Evolutionary conservation across 352 stramenopile species (phyloP), one percentile per base, ranked within the genome.

Genomic region (Globisporangium heterothallicum): DNA sequence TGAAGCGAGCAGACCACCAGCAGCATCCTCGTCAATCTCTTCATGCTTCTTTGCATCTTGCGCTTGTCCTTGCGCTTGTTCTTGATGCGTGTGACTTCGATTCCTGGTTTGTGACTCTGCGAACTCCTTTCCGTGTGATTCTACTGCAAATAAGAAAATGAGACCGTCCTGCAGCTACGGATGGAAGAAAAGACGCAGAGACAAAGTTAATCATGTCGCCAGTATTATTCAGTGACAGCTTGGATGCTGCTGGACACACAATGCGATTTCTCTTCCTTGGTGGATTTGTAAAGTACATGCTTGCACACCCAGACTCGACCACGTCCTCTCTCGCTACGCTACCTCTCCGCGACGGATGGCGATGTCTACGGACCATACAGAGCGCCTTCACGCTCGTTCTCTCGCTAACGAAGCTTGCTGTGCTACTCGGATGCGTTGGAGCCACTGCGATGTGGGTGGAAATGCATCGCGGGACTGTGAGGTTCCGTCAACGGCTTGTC

Each of bases 401-500:
- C 32, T 38, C 32, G 0, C 32, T 38, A 16, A 8, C 4, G 1
- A 16, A 16, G 3, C 32, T 38, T 35, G 24, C 29, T 9, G 50
- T 45, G 18, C 16, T 55, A 35, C 26, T 56, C 19, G 22, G 29
- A 60, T 3, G 30, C 21, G 36, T 32, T 59, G 10, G 27, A 24
- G 16, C 14, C 42, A 22, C 34, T 54, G n/a, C 38, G 41, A 19
- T 38, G 35, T 42, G 41, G 21, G 43, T 72, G 69, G 34, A 67
- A 74, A 36, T 58, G 59, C 42, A 53, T 36, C 48, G 68, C 51
- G 9, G 77, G 75, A 35, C 73, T 88, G 43, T 80, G 69, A 1
- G 75, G 77, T 27, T 88, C 68, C 3, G 78, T 86, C 46, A 87
- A 47, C 6, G 74, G 57, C 40, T 66, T 68, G 38, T 38, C 63